Evolutionary conservation across 768 basidiomycete species (phyloP).

Genomic region (Termitomyces sp.): DNA sequence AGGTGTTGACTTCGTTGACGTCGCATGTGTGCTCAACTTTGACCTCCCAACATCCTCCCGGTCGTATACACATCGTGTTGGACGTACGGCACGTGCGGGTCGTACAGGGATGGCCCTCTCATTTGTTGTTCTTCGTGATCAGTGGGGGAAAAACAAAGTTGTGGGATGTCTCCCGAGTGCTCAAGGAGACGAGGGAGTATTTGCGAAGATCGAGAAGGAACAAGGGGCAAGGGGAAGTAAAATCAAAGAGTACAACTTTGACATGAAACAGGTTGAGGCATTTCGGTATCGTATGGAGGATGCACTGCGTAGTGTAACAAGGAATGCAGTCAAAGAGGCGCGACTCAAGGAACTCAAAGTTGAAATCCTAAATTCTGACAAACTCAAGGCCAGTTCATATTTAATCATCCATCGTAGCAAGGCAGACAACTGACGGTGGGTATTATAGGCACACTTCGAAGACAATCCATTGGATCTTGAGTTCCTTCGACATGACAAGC

Average conservation of each 20-base stretch:
- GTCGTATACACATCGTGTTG: slow-evolving; percentile 92
- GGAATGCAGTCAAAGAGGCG: slow-evolving; percentile 83
- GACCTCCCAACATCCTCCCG: slow-evolving; percentile 87
- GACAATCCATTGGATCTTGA: slow-evolving; percentile 94
- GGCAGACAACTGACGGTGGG: background rate
- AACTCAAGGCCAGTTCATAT: slow-evolving; percentile 72
- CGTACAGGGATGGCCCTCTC: slow-evolving; percentile 89
- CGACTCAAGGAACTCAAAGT: slow-evolving; percentile 88
- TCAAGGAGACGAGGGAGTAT: slow-evolving; percentile 69
- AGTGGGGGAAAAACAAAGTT: slow-evolving; percentile 71
- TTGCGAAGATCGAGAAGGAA: slow-evolving; percentile 70
- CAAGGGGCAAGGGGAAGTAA: slow-evolving; percentile 55
- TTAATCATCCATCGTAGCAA: background rate
- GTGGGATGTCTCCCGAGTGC: slow-evolving; percentile 67
- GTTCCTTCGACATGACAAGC: slow-evolving; percentile 90
- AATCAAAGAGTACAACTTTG: slow-evolving; percentile 89
- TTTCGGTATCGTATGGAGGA: slow-evolving; percentile 99
- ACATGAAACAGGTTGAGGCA: slow-evolving; percentile 93
- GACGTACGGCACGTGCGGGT: slow-evolving; percentile 94
- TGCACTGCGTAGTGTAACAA: slow-evolving; percentile 83
- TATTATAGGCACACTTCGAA: slow-evolving; percentile 86
- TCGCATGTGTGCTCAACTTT: slow-evolving; percentile 96
- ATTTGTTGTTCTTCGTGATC: slow-evolving; percentile 66
- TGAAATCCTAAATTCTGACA: slow-evolving; percentile 93
- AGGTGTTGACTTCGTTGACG: slow-evolving; percentile 95